phyloP scores from a whole-genome alignment of 2,329 filamentous ascomycete genomes.

The Alternaria arbusti region DNA sequence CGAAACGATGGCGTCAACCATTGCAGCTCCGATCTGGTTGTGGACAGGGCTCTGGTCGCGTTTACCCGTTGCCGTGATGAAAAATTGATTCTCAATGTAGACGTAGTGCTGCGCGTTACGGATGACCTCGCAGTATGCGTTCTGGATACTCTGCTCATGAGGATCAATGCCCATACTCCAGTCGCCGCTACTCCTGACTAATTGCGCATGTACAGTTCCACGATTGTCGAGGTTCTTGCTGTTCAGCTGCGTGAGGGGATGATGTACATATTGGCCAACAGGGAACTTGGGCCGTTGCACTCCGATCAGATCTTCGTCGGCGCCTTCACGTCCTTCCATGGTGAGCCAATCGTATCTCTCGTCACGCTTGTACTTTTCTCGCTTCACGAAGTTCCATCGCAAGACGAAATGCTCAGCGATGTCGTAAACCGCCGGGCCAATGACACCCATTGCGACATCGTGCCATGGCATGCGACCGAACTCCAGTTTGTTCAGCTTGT shows the following conservation, averaged over 20 bases:
- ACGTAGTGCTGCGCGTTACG: constrained; percentile 87
- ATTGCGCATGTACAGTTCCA: constrained; percentile 79
- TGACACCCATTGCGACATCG: constrained; percentile 89
- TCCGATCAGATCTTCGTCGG: constrained; percentile 83
- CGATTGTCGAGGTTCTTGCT: constrained; percentile 65
- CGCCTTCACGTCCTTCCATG: constrained; percentile 75
- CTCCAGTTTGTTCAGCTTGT: constrained; percentile 88
- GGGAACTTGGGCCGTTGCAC: constrained; percentile 90
- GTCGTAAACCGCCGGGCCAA: constrained; percentile 88
- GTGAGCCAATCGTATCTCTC: constrained; percentile 83
- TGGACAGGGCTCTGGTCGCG: constrained; percentile 85
- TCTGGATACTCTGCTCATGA: constrained; percentile 83
- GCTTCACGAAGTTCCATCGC: constrained; percentile 95
- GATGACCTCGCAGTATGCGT: constrained; percentile 85
- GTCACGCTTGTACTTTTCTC: constrained; percentile 96
- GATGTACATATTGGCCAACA: constrained; percentile 83
- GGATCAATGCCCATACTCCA: constrained; percentile 89
- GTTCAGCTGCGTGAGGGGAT: constrained; percentile 74
- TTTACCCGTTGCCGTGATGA: constrained; percentile 78
- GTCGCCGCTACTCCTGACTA: constrained; percentile 88
- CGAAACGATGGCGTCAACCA: constrained; percentile 86
- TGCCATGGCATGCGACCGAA: constrained; percentile 98
- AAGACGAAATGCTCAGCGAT: constrained; percentile 95
- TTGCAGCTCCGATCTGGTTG: constrained; percentile 85
- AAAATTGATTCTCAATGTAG: constrained; percentile 99